Percentiles rank a stretch among this genome's conserved stretches.
Conservation (phyloP, 75 land plant genomes). For the Selaginella tamariscina region DNA sequence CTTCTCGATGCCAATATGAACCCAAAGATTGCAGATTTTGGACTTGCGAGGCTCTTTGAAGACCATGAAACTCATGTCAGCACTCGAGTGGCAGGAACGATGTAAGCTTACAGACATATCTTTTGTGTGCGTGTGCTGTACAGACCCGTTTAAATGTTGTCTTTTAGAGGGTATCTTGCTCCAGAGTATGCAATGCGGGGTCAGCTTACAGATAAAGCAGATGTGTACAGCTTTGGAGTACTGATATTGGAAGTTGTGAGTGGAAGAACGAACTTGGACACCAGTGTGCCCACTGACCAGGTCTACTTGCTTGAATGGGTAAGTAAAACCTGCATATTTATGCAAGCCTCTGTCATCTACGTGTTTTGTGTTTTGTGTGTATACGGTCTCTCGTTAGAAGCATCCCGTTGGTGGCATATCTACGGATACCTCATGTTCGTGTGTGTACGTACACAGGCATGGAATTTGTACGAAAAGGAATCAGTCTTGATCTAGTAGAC, state of each 20-base stretch:
- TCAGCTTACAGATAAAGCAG: slow-evolving; percentile 10
- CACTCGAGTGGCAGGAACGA: slow-evolving; percentile 10
- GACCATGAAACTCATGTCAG: slow-evolving; percentile 10
- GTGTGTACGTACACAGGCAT: background rate
- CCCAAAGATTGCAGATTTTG: slow-evolving; percentile 12
- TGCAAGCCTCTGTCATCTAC: too few relatives aligned
- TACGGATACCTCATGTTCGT: background rate
- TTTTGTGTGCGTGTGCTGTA: background rate
- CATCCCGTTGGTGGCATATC: too few relatives aligned
- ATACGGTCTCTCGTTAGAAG: too few relatives aligned
- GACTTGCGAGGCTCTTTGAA: slow-evolving; percentile 1
- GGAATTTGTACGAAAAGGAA: background rate
- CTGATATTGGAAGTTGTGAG: slow-evolving; percentile 5
- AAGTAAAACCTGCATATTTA: background rate
- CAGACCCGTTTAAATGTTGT: background rate
- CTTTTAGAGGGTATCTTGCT: background rate
- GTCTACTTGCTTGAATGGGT: slow-evolving; percentile 8
- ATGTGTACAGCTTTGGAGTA: slow-evolving; percentile 12
- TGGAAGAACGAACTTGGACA: slow-evolving; percentile 1
- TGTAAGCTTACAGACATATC: background rate
- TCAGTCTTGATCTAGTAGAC: background rate
- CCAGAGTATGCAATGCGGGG: slow-evolving; percentile 11
- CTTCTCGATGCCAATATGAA: background rate
- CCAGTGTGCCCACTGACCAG: background rate
- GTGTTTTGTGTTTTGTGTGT: too few relatives aligned